These are phyloP conservation scores for Ziziphus jujuba DNA, from an alignment of 306 rosid species.

Conservation along the genomic window DNA sequence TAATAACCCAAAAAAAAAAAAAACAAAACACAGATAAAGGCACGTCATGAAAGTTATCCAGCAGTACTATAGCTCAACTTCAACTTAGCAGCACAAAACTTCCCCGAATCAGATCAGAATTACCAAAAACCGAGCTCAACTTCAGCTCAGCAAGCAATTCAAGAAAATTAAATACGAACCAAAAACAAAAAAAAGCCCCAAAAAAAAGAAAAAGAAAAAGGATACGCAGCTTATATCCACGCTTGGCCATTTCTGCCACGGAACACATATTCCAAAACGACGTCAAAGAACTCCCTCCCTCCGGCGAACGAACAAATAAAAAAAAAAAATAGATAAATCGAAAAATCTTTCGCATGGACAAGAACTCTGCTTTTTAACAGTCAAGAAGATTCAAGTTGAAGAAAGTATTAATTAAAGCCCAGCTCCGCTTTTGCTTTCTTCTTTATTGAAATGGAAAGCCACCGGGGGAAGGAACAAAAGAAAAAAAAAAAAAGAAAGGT, in stretches of 20 bases:
- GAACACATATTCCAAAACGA: conserved; percentile 33
- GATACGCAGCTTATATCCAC: conserved; percentile 97
- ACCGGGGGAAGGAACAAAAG: too few relatives aligned
- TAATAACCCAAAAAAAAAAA: not conserved
- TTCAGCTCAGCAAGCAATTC: conserved; percentile 29
- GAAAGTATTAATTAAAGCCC: not conserved
- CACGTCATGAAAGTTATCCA: not conserved
- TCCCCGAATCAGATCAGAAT: conserved; percentile 5
- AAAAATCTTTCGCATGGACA: conserved; percentile 30
- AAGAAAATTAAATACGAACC: not conserved
- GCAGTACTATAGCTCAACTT: conserved; percentile 6
- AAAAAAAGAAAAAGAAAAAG: conserved; percentile 28
- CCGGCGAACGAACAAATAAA: conserved; percentile 2
- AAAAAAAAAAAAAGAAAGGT: too few relatives aligned
- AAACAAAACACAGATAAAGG: not conserved
- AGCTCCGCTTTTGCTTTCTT: not conserved
- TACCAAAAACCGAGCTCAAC: conserved; percentile 20
- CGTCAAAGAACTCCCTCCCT: conserved; percentile 20
- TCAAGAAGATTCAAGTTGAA: conserved; percentile 18
- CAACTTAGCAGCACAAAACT: conserved; percentile 20
- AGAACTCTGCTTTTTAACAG: conserved; percentile 5
- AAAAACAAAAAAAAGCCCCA: too few relatives aligned
- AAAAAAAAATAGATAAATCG: conserved; percentile 2
- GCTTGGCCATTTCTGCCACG: conserved; percentile 73
- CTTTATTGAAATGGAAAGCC: conserved; percentile 24